Base-by-base conservation (phyloP, 768 basidiomycete genomes). In the Suillus fuscotomentosus region DNA sequence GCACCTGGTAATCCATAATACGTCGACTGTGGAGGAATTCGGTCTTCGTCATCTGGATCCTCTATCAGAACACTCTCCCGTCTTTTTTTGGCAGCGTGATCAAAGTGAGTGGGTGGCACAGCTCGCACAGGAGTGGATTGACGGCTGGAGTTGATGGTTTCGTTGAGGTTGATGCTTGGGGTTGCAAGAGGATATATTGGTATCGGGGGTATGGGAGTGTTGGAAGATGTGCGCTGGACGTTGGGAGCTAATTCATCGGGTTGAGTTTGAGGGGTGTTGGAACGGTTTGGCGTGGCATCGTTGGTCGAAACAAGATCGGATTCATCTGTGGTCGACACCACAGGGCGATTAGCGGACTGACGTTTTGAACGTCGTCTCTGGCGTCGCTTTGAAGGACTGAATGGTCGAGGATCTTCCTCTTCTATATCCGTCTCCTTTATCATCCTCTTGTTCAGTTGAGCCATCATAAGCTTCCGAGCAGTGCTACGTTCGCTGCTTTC, bases 401-500 rank as follows among this genome's bases (percentile, higher is more conserved):
- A 73, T 78, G 66, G 78, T 69, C 48, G 78, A 72, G 60, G 79
- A 69, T 68, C 75, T 69, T 65, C 70, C 38, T 89, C 88, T 53
- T 88, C 88, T 31, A 83, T 82, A 66, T 92, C 90, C 1, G 85
- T 80, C 68, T 89, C 88, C 63, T 87, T 81, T 67, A 82, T 72
- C 57, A 59, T 59, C 60, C 84, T 72, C 59, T 86, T 84, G n/a
- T 83, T 84, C 20, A 93, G 78, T 11, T 86, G 82, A 61, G 81
- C 84, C 45, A 92, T 79, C 79, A 94, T 82, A 60, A 87, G 80
- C 69, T 86, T 84, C 50, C 92, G 84, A 14, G 89, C 91, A 36
- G 86, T 90, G 38, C 83, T 82, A 41, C 92, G 87, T 59, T 59
- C 57, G 57, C 9, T 20, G 24, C 39, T 59, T 70, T 93, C 92